Evolutionary conservation across 2,329 filamentous ascomycete genomes (phyloP).

Genomic region (Didymellaceae sp.): DNA sequence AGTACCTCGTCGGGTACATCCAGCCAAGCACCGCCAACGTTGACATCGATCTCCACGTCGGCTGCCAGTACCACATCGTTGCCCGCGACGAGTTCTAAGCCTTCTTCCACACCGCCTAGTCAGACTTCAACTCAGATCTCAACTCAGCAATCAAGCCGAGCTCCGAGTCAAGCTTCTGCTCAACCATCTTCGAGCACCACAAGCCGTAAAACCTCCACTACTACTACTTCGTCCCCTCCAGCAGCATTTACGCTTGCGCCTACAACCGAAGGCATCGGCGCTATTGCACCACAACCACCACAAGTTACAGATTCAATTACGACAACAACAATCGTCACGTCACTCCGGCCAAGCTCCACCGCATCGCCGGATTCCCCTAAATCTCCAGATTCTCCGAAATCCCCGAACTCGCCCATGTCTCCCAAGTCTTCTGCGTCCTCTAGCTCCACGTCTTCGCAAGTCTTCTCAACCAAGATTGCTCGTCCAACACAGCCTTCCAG

Average conservation of each 20-base stretch:
- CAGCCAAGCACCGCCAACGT: neutral
- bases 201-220: neutral
- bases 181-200: neutral
- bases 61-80: neutral
- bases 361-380: neutral
- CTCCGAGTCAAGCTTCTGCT: too few species aligned
- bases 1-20: slow-evolving; percentile 2
- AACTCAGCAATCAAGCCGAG: neutral
- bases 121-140: neutral
- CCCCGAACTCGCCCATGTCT: slow-evolving; percentile 1
- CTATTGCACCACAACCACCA: slow-evolving; percentile 16
- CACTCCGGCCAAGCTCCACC: neutral
- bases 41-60: neutral
- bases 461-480: slow-evolving; percentile 9
- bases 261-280: slow-evolving; percentile 20
- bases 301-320: slow-evolving; percentile 14
- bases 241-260: slow-evolving; percentile 12
- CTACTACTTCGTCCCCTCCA: neutral
- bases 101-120: neutral
- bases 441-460: slow-evolving; percentile 4
- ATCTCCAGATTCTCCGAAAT: neutral
- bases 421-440: neutral
- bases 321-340: neutral
- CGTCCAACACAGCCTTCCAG: slow-evolving; percentile 5
- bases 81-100: neutral